Percentiles rank a stretch among this genome's conserved stretches.
Evolutionary conservation across 805 yeast genomes (phyloP).

Genomic region (Ogataea chonburiensis): DNA sequence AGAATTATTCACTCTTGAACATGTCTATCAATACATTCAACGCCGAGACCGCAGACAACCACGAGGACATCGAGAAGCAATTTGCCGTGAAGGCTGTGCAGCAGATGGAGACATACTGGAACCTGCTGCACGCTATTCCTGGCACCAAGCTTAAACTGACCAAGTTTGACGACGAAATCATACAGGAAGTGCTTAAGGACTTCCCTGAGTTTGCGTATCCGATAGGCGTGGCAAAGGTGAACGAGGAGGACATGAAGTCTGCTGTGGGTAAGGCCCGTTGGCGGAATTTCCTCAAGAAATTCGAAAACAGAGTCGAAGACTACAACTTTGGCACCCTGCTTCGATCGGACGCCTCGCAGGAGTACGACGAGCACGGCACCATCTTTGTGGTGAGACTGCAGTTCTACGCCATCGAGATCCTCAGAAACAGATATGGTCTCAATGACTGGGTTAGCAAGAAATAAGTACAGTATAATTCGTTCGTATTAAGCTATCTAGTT

Average conservation of each 20-base stretch:
- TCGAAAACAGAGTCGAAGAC: slow-evolving; percentile 80
- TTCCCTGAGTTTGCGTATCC: slow-evolving; percentile 88
- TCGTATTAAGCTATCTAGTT: slow-evolving; percentile 48
- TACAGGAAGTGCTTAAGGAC: slow-evolving; percentile 53
- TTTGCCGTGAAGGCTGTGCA: slow-evolving; percentile 96
- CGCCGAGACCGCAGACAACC: slow-evolving; percentile 90
- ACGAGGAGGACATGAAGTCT: slow-evolving; percentile 82
- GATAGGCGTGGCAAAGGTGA: slow-evolving; percentile 52
- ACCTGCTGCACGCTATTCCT: slow-evolving; percentile 63
- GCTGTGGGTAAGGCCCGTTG: slow-evolving; percentile 80
- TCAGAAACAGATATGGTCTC: slow-evolving; percentile 84
- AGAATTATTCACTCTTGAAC: neutral
- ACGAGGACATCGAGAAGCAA: slow-evolving; percentile 95
- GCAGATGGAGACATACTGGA: slow-evolving; percentile 96
- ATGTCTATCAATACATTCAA: slow-evolving; percentile 22
- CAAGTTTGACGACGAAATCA: slow-evolving; percentile 68
- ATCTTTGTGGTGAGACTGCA: slow-evolving; percentile 91
- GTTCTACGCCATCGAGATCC: slow-evolving; percentile 91
- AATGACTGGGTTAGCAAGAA: slow-evolving; percentile 80
- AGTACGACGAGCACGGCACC: slow-evolving; percentile 80
- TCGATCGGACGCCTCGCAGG: slow-evolving; percentile 68
- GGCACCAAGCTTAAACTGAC: slow-evolving; percentile 81
- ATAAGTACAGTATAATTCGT: slow-evolving; percentile 5
- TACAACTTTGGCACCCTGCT: slow-evolving; percentile 93
- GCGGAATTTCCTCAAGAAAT: slow-evolving; percentile 82